Percentiles rank a stretch among this genome's conserved stretches.
These are phyloP conservation scores for Talaromyces borbonicus DNA, from an alignment of 495 filamentous ascomycete genomes.

Conservation along the genomic window DNA sequence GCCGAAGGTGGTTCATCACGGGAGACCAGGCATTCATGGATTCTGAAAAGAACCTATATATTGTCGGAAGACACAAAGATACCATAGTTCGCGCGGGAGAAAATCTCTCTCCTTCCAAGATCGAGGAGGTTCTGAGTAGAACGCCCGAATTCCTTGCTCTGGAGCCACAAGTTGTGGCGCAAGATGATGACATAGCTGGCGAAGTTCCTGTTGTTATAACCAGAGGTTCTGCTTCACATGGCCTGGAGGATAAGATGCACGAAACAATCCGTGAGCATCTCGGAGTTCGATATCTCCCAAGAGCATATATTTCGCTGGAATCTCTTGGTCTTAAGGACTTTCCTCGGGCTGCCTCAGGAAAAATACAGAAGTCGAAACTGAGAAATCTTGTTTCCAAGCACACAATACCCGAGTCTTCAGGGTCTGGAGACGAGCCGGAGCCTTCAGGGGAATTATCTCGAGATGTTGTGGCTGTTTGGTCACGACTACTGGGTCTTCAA, in stretches of 20 bases:
- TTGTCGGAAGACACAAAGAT: constrained; percentile 40
- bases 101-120: constrained; percentile 30
- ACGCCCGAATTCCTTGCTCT: constrained; percentile 13
- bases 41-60: constrained; percentile 20
- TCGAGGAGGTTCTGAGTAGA: constrained; percentile 24
- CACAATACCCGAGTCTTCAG: too few relatives aligned
- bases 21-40: constrained; percentile 38
- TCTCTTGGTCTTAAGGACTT: constrained; percentile 22
- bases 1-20: constrained; percentile 26
- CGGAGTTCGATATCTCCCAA: constrained; percentile 24
- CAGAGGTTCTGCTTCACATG: neutral
- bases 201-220: constrained; percentile 17
- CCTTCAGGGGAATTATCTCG: too few relatives aligned
- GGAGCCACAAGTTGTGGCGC: constrained; percentile 13
- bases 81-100: constrained; percentile 40
- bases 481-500: too few relatives aligned
- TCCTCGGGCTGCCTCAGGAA: constrained; percentile 29
- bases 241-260: constrained; percentile 12
- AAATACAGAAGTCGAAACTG: constrained; percentile 26
- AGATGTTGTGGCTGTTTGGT: too few relatives aligned
- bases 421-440: too few relatives aligned
- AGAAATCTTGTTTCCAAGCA: constrained; percentile 11
- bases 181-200: constrained; percentile 13
- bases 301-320: constrained; percentile 21
- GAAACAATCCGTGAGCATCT: constrained; percentile 17